Conservation (phyloP, 495 filamentous ascomycete species). For the Halenospora varia region DNA sequence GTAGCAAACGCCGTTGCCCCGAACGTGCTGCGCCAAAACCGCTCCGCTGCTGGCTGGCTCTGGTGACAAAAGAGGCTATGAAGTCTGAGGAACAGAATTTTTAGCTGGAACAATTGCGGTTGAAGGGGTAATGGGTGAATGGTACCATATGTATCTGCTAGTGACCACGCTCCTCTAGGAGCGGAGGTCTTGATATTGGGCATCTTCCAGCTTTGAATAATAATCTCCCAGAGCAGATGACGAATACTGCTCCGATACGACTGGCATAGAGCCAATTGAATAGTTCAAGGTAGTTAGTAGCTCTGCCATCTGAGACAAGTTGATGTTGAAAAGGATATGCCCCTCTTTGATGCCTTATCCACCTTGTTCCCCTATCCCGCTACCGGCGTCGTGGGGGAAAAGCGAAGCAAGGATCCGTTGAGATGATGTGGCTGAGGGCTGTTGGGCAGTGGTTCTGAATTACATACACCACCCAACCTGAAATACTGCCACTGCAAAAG, state of each 20-base stretch:
- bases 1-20: background rate
- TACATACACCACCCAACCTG: background rate
- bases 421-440: too few species aligned
- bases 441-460: background rate
- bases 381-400: background rate
- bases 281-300: background rate
- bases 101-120: background rate
- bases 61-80: constrained; percentile 21
- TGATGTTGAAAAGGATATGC: background rate
- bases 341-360: background rate
- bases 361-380: background rate
- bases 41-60: background rate
- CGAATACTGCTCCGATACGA: background rate
- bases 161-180: constrained; percentile 12
- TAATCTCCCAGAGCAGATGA: background rate
- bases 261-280: constrained; percentile 16
- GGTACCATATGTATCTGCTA: constrained; percentile 24
- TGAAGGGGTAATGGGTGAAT: background rate
- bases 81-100: constrained; percentile 10
- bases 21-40: background rate
- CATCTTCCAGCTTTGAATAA: background rate
- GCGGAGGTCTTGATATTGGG: background rate
- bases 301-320: constrained; percentile 12
- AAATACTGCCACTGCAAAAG: background rate
- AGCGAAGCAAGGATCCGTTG: background rate